phyloP scores from a whole-genome alignment of 257 asterid species.

The Capsicum baccatum region DNA sequence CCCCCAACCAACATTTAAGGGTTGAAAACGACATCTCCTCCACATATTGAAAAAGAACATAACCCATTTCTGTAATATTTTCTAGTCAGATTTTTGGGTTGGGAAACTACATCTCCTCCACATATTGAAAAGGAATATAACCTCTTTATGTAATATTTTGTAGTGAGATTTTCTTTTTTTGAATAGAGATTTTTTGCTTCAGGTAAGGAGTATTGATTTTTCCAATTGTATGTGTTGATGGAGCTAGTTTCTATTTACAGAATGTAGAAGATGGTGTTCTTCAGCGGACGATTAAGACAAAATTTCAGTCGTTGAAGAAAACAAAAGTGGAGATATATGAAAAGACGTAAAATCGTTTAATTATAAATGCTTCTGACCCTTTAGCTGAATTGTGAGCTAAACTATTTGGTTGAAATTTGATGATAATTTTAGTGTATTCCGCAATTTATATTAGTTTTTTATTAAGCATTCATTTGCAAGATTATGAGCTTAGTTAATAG shows the following conservation, averaged over 20 bases:
- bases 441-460: neutral
- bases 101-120: too few species aligned
- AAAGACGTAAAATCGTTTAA: slow-evolving; percentile 38
- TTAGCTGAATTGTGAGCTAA: neutral
- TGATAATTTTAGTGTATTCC: neutral
- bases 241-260: slow-evolving; percentile 33
- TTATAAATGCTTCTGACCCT: neutral
- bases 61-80: too few species aligned
- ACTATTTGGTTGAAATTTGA: neutral
- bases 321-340: slow-evolving; percentile 37
- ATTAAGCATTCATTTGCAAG: neutral
- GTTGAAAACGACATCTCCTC: too few species aligned
- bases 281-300: slow-evolving; percentile 30
- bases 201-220: neutral
- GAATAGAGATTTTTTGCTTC: too few species aligned
- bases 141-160: too few species aligned
- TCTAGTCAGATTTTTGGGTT: too few species aligned
- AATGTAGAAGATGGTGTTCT: slow-evolving; percentile 39
- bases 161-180: too few species aligned
- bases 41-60: too few species aligned
- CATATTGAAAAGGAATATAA: too few species aligned
- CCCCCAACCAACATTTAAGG: too few species aligned
- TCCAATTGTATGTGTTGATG: neutral
- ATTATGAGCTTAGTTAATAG: neutral
- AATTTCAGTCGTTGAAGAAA: slow-evolving; percentile 33